Conservation (phyloP, 1,284 basidiomycete genomes). For the Apiotrichum akiyoshidainum region DNA sequence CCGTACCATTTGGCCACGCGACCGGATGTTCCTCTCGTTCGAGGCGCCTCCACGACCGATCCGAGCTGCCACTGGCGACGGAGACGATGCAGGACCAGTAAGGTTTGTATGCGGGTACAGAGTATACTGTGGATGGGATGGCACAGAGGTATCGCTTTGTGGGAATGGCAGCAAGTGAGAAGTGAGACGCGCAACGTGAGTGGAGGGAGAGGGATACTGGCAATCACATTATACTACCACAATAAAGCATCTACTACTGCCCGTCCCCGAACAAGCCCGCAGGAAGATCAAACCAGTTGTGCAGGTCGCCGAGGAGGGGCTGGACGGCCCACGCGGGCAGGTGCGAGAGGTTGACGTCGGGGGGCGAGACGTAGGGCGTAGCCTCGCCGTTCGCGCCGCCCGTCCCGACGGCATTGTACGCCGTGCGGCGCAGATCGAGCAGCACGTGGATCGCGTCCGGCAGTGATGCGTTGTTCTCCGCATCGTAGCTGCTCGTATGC, state of each 20-base stretch:
- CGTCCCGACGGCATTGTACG: conserved; percentile 39
- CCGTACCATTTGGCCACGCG: too few relatives aligned
- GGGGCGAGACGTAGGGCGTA: conserved; percentile 35
- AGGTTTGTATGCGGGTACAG: too few relatives aligned
- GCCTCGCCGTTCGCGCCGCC: conserved; percentile 29
- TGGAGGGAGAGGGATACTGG: too few relatives aligned
- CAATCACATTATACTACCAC: background rate
- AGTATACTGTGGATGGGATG: too few relatives aligned
- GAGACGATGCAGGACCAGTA: too few relatives aligned
- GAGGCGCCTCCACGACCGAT: too few relatives aligned
- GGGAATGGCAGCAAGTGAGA: too few relatives aligned
- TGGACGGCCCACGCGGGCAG: conserved; percentile 47
- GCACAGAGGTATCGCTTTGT: too few relatives aligned
- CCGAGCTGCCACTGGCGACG: too few relatives aligned
- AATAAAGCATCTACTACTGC: background rate
- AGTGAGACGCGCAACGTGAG: too few relatives aligned
- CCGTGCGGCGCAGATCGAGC: conserved; percentile 49
- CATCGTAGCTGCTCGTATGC: conserved; percentile 19
- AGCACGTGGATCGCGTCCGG: conserved; percentile 50
- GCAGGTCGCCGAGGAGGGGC: conserved; percentile 45
- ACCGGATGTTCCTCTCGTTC: too few relatives aligned
- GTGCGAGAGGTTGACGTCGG: conserved; percentile 36
- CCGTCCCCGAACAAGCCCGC: conserved; percentile 31
- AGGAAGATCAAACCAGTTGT: conserved; percentile 49
- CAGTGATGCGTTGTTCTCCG: conserved; percentile 30